phyloP scores from a whole-genome alignment of 495 filamentous ascomycete species.

The Penicillium salamii region DNA sequence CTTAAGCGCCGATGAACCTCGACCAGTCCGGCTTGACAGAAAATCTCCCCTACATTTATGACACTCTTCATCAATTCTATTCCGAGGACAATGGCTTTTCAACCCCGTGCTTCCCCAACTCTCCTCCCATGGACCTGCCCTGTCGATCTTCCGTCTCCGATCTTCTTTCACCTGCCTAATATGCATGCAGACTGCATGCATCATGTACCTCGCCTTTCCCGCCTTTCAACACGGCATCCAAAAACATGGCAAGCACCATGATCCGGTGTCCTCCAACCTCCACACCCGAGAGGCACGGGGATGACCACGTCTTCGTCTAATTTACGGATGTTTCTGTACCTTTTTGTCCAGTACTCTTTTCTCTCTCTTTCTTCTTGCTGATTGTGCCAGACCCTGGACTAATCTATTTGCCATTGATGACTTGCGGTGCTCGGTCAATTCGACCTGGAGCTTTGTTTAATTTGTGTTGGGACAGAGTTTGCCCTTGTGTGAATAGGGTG shows the following conservation, averaged over 20 bases:
- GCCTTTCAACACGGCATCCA: conserved; percentile 16
- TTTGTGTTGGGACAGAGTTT: background rate
- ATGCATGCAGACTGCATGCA: conserved; percentile 12
- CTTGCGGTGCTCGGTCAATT: conserved; percentile 2
- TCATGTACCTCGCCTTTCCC: conserved; percentile 8
- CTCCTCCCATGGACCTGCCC: conserved; percentile 3
- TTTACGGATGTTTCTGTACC: conserved; percentile 19
- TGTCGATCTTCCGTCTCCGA: conserved; percentile 5
- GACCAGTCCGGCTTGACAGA: conserved; percentile 9
- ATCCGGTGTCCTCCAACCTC: conserved; percentile 1
- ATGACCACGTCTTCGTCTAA: conserved; percentile 9
- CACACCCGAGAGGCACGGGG: conserved; percentile 11
- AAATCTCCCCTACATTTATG: conserved; percentile 25
- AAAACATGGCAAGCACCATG: background rate
- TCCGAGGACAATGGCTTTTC: conserved; percentile 5
- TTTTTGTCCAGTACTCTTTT: conserved; percentile 11
- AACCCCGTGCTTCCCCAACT: conserved; percentile 12
- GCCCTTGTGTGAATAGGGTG: background rate
- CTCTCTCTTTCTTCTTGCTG: conserved; percentile 4
- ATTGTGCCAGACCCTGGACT: conserved; percentile 7
- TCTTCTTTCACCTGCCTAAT: conserved; percentile 1
- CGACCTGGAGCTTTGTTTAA: conserved; percentile 3
- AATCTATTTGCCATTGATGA: conserved; percentile 11
- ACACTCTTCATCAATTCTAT: conserved; percentile 9
- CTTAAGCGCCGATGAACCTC: conserved; percentile 37